Evolutionary conservation across 164 flowering plant genomes (phyloP).

Genomic region (Berberis thunbergii): DNA sequence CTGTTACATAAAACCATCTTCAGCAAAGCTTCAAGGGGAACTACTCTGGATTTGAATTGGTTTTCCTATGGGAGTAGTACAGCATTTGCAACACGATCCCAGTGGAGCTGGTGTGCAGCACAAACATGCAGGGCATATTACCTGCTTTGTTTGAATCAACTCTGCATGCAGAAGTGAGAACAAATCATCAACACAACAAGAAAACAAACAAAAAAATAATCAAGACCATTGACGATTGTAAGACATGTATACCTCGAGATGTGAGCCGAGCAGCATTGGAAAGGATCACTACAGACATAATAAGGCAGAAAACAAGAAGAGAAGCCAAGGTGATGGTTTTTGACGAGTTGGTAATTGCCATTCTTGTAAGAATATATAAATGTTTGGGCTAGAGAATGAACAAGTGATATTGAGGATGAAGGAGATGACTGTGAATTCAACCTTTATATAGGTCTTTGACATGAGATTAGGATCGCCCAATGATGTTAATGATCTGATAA

Average conservation of each 20-base stretch:
- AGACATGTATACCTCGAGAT: neutral
- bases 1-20: too few species aligned
- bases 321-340: neutral
- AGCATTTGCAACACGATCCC: neutral
- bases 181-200: neutral
- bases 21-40: too few species aligned
- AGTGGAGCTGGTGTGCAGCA: neutral
- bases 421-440: too few species aligned
- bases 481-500: too few species aligned
- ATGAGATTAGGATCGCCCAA: too few species aligned
- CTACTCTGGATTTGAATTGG: too few species aligned
- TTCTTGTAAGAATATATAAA: too few species aligned
- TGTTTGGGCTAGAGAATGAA: too few species aligned
- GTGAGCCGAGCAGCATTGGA: neutral
- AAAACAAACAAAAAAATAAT: too few species aligned
- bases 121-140: neutral
- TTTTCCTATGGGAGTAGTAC: neutral
- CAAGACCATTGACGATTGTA: neutral
- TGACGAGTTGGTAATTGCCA: too few species aligned
- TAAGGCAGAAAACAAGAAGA: neutral
- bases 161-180: neutral
- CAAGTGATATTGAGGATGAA: too few species aligned
- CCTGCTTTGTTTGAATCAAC: neutral
- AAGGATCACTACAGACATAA: neutral
- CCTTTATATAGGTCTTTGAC: too few species aligned